Evolutionary conservation across 257 asterid genomes (phyloP).

Genomic region (Echium plantagineum): DNA sequence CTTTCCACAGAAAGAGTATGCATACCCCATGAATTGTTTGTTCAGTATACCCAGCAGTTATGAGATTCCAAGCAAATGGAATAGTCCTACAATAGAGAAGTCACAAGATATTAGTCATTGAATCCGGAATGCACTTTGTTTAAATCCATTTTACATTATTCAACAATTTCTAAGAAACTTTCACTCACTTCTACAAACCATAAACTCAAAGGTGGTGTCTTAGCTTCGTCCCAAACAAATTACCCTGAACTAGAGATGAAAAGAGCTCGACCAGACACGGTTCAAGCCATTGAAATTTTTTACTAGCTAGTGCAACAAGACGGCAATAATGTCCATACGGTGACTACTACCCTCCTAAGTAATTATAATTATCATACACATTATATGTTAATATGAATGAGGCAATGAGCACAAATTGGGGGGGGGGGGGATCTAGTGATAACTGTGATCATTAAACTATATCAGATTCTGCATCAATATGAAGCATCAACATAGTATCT

Average conservation of each 20-base stretch:
- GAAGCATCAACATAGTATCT: background rate
- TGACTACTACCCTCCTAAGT: too few species aligned
- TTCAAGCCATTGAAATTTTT: too few species aligned
- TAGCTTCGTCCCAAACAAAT: background rate
- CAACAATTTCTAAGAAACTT: background rate
- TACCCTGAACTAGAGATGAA: background rate
- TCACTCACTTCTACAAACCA: background rate
- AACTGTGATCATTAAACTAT: background rate
- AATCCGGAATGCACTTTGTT: too few species aligned
- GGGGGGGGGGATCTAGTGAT: background rate
- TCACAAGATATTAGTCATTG: background rate
- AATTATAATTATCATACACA: too few species aligned
- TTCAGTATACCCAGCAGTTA: conserved; percentile 85
- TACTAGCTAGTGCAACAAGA: background rate
- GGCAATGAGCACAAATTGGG: background rate
- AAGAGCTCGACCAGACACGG: background rate
- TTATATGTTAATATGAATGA: too few species aligned
- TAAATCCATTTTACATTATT: background rate
- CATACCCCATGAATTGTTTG: conserved; percentile 81
- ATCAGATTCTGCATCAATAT: background rate
- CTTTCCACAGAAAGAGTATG: conserved; percentile 2
- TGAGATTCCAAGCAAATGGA: conserved; percentile 93
- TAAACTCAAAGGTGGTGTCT: background rate
- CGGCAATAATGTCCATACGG: background rate
- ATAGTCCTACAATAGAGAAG: conserved; percentile 53